phyloP scores from a whole-genome alignment of 1,284 basidiomycete genomes.

The Ustilago xerochloae region DNA sequence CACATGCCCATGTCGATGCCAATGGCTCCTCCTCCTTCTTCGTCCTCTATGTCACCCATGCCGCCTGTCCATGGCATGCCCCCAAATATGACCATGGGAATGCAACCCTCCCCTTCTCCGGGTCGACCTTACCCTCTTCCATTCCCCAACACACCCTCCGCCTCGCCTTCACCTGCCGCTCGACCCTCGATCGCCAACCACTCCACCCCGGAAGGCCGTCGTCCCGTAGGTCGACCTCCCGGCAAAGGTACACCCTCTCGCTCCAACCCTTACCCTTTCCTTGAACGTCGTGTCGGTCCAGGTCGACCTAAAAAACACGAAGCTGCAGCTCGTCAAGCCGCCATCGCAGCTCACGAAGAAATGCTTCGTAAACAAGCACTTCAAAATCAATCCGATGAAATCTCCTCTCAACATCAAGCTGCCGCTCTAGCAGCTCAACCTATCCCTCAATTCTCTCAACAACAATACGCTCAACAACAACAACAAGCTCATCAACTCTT shows the following conservation, averaged over 20 bases:
- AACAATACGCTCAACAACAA: slow-evolving; percentile 35
- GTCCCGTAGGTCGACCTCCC: slow-evolving; percentile 35
- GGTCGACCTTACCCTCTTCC: slow-evolving; percentile 29
- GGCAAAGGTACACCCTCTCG: slow-evolving; percentile 37
- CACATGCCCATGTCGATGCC: slow-evolving; percentile 27
- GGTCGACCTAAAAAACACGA: slow-evolving; percentile 49
- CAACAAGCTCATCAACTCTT: too few relatives aligned
- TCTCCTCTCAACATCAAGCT: slow-evolving; percentile 25
- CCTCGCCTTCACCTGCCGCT: slow-evolving; percentile 5
- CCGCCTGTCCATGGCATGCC: slow-evolving; percentile 11
- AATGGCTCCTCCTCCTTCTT: slow-evolving; percentile 23
- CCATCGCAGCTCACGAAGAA: slow-evolving; percentile 37
- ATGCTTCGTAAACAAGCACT: slow-evolving; percentile 23
- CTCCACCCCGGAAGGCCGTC: slow-evolving; percentile 19
- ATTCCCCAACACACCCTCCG: slow-evolving; percentile 18
- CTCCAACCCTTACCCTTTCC: slow-evolving; percentile 40
- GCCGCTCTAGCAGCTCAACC: slow-evolving; percentile 22
- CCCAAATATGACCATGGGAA: slow-evolving; percentile 14
- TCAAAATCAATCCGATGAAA: slow-evolving; percentile 25
- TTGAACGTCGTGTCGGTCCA: slow-evolving; percentile 40
- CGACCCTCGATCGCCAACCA: too few relatives aligned
- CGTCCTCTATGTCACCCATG: slow-evolving; percentile 27
- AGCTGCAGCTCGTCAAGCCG: slow-evolving; percentile 40
- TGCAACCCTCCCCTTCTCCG: slow-evolving; percentile 16
- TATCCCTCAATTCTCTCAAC: slow-evolving; percentile 35